Conservation (phyloP, 2,329 filamentous ascomycete species). For the Pezicula carpinea region DNA sequence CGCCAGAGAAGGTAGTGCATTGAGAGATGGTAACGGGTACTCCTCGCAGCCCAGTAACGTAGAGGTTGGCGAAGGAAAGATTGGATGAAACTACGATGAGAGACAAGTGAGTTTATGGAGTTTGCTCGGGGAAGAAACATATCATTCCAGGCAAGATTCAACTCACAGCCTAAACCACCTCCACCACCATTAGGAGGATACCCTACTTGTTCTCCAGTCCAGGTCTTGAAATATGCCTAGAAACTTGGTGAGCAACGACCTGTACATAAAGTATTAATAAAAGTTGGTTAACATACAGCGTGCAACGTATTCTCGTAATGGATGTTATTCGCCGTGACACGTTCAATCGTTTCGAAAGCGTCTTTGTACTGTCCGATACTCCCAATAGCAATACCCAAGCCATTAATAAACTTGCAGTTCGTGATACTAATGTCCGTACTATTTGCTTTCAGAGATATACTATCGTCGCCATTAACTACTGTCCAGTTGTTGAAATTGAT, state of each 20-base stretch:
- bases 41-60: too few species aligned
- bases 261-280: too few species aligned
- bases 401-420: slow-evolving; percentile 43
- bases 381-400: slow-evolving; percentile 49
- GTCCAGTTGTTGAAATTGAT: slow-evolving; percentile 46
- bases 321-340: slow-evolving; percentile 43
- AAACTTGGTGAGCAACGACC: too few species aligned
- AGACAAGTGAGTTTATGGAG: too few species aligned
- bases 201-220: slow-evolving; percentile 45
- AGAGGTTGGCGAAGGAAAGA: slow-evolving; percentile 32
- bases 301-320: slow-evolving; percentile 40
- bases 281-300: too few species aligned
- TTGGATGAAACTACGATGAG: too few species aligned
- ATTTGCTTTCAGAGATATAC: slow-evolving; percentile 50
- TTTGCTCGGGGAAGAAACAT: background rate
- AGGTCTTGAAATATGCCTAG: slow-evolving; percentile 52
- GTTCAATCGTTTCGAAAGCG: slow-evolving; percentile 43
- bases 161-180: slow-evolving; percentile 43
- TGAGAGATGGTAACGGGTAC: slow-evolving; percentile 33
- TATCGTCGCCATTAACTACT: slow-evolving; percentile 48
- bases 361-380: slow-evolving; percentile 51
- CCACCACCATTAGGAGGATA: slow-evolving; percentile 55
- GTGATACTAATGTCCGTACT: slow-evolving; percentile 47
- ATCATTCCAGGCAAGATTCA: too few species aligned
- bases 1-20: slow-evolving; percentile 33